These are phyloP conservation scores for Coleophoma eucalyptorum DNA, from an alignment of 2,329 filamentous ascomycete genomes.

Conservation along the genomic window DNA sequence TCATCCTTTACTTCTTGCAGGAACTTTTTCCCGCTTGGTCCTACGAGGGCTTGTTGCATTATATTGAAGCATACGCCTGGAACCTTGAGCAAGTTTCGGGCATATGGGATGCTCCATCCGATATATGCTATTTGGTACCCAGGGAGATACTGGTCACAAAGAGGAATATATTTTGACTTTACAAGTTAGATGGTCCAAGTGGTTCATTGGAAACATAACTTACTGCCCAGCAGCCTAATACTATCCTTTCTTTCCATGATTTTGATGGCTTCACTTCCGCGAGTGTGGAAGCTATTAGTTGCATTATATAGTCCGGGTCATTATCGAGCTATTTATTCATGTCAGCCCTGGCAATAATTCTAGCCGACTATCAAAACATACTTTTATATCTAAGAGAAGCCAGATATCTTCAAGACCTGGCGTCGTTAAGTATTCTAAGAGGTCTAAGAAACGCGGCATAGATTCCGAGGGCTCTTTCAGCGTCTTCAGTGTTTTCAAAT, in stretches of 20 bases:
- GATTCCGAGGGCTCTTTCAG: constrained; percentile 61
- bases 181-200: neutral
- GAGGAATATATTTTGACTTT: constrained; percentile 63
- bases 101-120: constrained; percentile 58
- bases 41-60: constrained; percentile 63
- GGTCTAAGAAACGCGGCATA: constrained; percentile 71
- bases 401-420: constrained; percentile 67
- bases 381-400: constrained; percentile 87
- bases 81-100: constrained; percentile 63
- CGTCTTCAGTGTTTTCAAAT: constrained; percentile 66
- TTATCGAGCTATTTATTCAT: constrained; percentile 59
- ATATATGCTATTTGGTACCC: constrained; percentile 64
- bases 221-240: constrained; percentile 82
- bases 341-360: neutral
- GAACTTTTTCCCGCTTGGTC: constrained; percentile 64
- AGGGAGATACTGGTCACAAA: constrained; percentile 59
- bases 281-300: constrained; percentile 62
- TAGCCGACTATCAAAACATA: constrained; percentile 28
- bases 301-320: constrained; percentile 66
- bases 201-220: constrained; percentile 11
- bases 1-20: constrained; percentile 53
- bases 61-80: constrained; percentile 77
- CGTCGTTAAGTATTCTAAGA: constrained; percentile 67
- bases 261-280: constrained; percentile 41
- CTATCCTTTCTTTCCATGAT: constrained; percentile 69